Evolutionary conservation across 2,329 filamentous ascomycete species (phyloP).

Genomic region (Cadophora luteo-olivacea): DNA sequence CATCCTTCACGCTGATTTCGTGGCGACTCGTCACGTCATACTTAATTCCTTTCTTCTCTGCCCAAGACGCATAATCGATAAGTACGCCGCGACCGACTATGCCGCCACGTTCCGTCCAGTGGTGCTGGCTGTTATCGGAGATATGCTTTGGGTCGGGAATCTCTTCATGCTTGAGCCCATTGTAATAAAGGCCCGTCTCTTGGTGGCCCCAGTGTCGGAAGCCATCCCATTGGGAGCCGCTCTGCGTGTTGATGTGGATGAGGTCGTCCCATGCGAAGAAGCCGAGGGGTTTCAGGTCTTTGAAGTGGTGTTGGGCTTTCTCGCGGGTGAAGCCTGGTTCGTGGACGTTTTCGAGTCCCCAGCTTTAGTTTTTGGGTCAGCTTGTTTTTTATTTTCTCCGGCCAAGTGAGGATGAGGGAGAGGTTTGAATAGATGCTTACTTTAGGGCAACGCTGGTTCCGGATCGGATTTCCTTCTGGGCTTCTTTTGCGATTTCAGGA

Average conservation of each 20-base stretch:
- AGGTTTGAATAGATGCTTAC: conserved; percentile 13
- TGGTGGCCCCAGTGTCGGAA: conserved; percentile 47
- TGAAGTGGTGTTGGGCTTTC: conserved; percentile 26
- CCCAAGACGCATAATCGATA: conserved; percentile 55
- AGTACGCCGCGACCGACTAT: conserved; percentile 63
- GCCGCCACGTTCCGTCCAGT: conserved; percentile 45
- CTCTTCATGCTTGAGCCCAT: conserved; percentile 40
- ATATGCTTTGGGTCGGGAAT: conserved; percentile 46
- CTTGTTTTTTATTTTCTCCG: background rate
- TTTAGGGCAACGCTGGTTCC: conserved; percentile 47
- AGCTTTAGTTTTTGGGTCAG: conserved; percentile 17
- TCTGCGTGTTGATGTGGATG: conserved; percentile 55
- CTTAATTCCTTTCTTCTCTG: conserved; percentile 45
- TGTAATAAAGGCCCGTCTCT: conserved; percentile 42
- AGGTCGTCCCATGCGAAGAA: conserved; percentile 59
- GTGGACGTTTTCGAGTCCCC: conserved; percentile 29
- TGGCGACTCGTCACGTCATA: conserved; percentile 46
- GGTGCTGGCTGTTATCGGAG: conserved; percentile 37
- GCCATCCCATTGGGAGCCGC: conserved; percentile 54
- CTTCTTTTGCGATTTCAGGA: conserved; percentile 48
- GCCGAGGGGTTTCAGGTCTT: conserved; percentile 40
- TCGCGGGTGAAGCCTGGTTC: conserved; percentile 33
- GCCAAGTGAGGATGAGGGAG: no score
- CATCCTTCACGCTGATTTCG: conserved; percentile 47
- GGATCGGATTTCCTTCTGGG: conserved; percentile 49